Evolutionary conservation across 768 basidiomycete species (phyloP).

Genomic region (Termitomyces titanicus): DNA sequence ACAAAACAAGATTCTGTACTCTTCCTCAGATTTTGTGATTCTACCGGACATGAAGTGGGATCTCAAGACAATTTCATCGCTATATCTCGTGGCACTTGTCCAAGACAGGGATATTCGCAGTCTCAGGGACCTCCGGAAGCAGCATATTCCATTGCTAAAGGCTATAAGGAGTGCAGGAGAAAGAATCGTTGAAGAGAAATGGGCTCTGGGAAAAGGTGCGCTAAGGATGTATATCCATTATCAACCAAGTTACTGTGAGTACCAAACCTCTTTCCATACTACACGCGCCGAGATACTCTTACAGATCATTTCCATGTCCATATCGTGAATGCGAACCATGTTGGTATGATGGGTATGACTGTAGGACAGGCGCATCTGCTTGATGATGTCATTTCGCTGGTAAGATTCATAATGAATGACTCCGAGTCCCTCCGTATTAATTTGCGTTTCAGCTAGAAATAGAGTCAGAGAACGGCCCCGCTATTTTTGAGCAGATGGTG

Average conservation of each 20-base stretch:
- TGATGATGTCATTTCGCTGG: conserved; percentile 87
- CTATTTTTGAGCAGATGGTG: conserved; percentile 67
- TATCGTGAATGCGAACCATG: conserved; percentile 75
- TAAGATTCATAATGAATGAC: conserved; percentile 21
- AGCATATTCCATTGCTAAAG: conserved; percentile 65
- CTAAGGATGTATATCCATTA: conserved; percentile 89
- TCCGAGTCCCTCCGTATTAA: background rate
- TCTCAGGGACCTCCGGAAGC: conserved; percentile 68
- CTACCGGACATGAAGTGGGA: conserved; percentile 99
- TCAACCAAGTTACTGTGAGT: conserved; percentile 36
- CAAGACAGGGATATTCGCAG: conserved; percentile 60
- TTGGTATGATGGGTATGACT: conserved; percentile 63
- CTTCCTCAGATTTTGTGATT: conserved; percentile 66
- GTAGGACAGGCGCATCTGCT: conserved; percentile 92
- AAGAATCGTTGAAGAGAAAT: conserved; percentile 53
- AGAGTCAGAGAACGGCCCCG: conserved; percentile 48
- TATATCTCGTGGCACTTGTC: conserved; percentile 84
- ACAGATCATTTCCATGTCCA: conserved; percentile 94
- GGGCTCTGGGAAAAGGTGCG: conserved; percentile 58
- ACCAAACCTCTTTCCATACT: background rate
- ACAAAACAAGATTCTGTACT: conserved; percentile 65
- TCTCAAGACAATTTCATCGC: conserved; percentile 59
- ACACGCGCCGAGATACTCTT: background rate
- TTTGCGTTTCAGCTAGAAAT: conserved; percentile 42
- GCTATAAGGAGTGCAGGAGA: conserved; percentile 58